A percentile compares a stretch with the other conserved stretches of the same genome.
Conservation (phyloP, 1,139 yeast species). For the Debaryomyces robertsiae region DNA sequence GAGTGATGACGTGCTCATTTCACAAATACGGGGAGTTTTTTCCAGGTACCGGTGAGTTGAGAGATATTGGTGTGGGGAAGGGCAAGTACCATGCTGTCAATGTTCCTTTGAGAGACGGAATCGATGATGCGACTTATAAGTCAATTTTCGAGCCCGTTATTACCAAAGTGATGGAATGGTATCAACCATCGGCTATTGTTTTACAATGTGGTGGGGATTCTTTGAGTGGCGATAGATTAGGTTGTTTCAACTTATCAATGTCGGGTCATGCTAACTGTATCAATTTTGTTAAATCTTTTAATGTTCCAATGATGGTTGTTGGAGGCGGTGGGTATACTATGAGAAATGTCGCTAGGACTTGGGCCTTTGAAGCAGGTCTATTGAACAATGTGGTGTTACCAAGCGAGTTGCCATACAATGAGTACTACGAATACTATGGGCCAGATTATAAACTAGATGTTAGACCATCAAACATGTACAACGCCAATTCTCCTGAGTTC, state of each 20-base stretch:
- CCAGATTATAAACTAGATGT: constrained; percentile 95
- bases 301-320: constrained; percentile 84
- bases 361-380: constrained; percentile 94
- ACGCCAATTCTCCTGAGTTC: constrained; percentile 93
- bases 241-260: constrained; percentile 91
- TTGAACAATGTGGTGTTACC: constrained; percentile 79
- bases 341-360: constrained; percentile 93
- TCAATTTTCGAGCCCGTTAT: constrained; percentile 87
- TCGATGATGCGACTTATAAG: constrained; percentile 85
- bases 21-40: constrained; percentile 96
- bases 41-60: constrained; percentile 93
- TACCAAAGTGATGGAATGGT: constrained; percentile 83
- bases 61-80: constrained; percentile 87
- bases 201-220: constrained; percentile 95
- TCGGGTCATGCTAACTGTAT: constrained; percentile 96
- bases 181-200: constrained; percentile 90
- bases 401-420: constrained; percentile 88
- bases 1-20: constrained; percentile 97
- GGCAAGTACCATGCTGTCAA: constrained; percentile 87
- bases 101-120: constrained; percentile 90
- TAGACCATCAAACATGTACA: constrained; percentile 94
- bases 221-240: constrained; percentile 85
- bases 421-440: constrained; percentile 94
- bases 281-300: constrained; percentile 81
- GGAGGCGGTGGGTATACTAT: constrained; percentile 99